A percentile compares a stretch with the other conserved stretches of the same genome.
Evolutionary conservation across 1,139 yeast species (phyloP).

Genomic region (Debaryomycetaceae sp.): DNA sequence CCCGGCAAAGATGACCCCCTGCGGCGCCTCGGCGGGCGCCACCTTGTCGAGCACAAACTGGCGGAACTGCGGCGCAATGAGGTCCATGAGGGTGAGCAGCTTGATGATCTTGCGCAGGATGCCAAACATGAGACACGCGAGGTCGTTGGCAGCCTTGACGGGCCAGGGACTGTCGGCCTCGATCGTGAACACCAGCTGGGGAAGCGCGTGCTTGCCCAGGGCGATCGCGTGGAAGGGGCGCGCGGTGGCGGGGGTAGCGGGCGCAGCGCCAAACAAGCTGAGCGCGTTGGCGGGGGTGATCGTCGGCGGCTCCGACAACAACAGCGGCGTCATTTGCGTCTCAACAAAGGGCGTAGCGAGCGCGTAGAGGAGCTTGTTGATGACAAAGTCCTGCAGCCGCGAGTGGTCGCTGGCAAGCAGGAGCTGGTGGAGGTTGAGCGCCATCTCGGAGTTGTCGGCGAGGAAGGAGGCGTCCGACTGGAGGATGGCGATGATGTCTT

Average conservation of each 20-base stretch:
- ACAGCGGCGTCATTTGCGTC: conserved; percentile 40
- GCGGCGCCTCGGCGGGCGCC: conserved; percentile 19
- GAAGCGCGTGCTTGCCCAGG: conserved; percentile 61
- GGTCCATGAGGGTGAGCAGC: conserved; percentile 64
- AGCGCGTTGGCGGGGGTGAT: conserved; percentile 7
- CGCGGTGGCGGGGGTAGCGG: conserved; percentile 15
- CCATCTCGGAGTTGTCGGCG: conserved; percentile 34
- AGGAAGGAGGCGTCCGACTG: conserved; percentile 31
- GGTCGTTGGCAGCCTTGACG: conserved; percentile 80
- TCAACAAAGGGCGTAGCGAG: conserved; percentile 75
- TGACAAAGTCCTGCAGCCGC: conserved; percentile 36
- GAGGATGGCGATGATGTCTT: conserved; percentile 40
- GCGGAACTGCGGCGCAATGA: conserved; percentile 71
- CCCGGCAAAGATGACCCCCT: conserved; percentile 43
- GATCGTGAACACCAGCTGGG: conserved; percentile 84
- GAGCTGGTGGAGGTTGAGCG: conserved; percentile 53
- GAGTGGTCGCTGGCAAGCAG: conserved; percentile 39
- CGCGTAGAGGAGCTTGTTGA: conserved; percentile 56
- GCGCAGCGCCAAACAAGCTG: conserved; percentile 7
- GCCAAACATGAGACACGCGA: conserved; percentile 86
- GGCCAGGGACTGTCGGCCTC: conserved; percentile 73
- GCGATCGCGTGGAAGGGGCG: conserved; percentile 60
- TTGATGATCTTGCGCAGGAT: conserved; percentile 62
- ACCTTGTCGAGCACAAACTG: conserved; percentile 59
- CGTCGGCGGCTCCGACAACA: conserved; percentile 15